Conservation (phyloP, 2,329 filamentous ascomycete species). For the Cadophora sp. region DNA sequence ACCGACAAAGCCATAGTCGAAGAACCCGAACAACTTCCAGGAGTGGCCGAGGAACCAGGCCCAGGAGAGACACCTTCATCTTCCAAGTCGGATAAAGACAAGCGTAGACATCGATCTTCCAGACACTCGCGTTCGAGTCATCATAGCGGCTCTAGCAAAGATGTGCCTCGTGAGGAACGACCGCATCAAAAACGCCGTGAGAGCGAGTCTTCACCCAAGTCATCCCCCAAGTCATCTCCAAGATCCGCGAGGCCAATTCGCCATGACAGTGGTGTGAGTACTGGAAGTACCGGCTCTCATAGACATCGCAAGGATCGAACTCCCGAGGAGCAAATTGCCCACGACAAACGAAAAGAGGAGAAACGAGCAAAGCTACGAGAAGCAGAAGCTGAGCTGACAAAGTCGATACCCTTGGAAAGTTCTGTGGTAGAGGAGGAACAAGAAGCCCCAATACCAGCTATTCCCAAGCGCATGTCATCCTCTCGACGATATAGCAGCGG, state of each 20-base stretch:
- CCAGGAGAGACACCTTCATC: slow-evolving; percentile 24
- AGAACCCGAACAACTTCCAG: slow-evolving; percentile 37
- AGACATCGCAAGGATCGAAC: slow-evolving; percentile 37
- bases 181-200: slow-evolving; percentile 36
- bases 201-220: slow-evolving; percentile 35
- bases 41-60: slow-evolving; percentile 29
- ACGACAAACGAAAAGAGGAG: slow-evolving; percentile 42
- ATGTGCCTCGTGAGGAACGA: slow-evolving; percentile 23
- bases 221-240: slow-evolving; percentile 24
- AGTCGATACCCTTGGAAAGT: slow-evolving; percentile 24
- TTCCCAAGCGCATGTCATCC: slow-evolving; percentile 30
- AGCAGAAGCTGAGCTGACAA: slow-evolving; percentile 23
- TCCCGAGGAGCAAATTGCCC: slow-evolving; percentile 43
- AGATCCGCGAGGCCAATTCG: slow-evolving; percentile 33
- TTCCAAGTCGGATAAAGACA: slow-evolving; percentile 33
- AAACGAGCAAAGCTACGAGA: slow-evolving; percentile 32
- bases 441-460: slow-evolving; percentile 22
- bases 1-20: slow-evolving; percentile 38
- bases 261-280: slow-evolving; percentile 43
- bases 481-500: slow-evolving; percentile 33
- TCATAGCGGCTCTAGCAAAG: slow-evolving; percentile 33
- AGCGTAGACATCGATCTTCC: slow-evolving; percentile 35
- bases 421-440: slow-evolving; percentile 29
- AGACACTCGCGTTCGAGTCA: slow-evolving; percentile 35
- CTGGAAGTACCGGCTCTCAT: slow-evolving; percentile 36